A percentile compares a stretch with the other conserved stretches of the same genome.
These are phyloP conservation scores for Conidiobolus incongruus DNA, from an alignment of 371 early-diverging fungal species.

Conservation along the genomic window DNA sequence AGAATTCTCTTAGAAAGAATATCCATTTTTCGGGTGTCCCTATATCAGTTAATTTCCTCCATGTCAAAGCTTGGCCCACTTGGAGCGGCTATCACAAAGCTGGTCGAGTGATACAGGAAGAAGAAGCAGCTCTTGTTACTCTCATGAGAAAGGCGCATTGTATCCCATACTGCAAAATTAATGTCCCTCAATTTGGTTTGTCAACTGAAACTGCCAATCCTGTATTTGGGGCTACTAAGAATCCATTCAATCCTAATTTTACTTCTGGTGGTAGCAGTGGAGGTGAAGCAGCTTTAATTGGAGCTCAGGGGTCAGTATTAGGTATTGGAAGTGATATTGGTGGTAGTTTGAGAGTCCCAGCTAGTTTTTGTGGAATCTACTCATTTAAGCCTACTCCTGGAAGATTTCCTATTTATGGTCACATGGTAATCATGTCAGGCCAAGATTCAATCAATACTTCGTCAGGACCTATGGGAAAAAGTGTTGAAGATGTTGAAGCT, in stretches of 20 bases:
- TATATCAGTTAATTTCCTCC: conserved; percentile 4
- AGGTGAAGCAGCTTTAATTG: conserved; percentile 5
- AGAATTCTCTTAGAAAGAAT: background rate
- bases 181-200: conserved; percentile 2
- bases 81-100: background rate
- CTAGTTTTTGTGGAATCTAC: too few species aligned
- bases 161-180: conserved; percentile 5
- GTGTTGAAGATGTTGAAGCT: background rate
- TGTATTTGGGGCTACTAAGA: conserved; percentile 3
- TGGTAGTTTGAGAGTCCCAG: conserved; percentile 5
- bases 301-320: background rate
- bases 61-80: conserved; percentile 2
- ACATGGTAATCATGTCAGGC: background rate
- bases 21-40: conserved; percentile 5
- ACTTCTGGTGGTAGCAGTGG: conserved; percentile 5
- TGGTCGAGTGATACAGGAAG: too few species aligned
- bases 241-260: conserved; percentile 2
- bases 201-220: conserved; percentile 1
- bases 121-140: too few species aligned
- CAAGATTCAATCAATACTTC: background rate
- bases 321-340: conserved; percentile 7
- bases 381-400: conserved; percentile 3
- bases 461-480: conserved; percentile 1
- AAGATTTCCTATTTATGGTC: background rate
- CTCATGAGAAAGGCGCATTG: background rate